Conservation (phyloP, 1,284 basidiomycete species). For the Malassezia globosa region DNA sequence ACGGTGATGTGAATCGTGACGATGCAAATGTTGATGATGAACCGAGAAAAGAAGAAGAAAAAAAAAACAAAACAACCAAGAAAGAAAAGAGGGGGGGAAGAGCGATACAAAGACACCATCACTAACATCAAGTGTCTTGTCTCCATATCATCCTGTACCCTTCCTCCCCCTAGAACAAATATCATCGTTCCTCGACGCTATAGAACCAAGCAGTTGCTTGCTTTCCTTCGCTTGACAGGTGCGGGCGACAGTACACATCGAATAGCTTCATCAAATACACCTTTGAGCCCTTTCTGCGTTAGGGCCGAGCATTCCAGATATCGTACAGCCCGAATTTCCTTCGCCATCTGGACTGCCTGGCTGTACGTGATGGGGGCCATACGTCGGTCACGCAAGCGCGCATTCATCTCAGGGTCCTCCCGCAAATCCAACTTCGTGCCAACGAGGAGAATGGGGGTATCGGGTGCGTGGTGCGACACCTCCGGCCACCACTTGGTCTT, state of each 20-base stretch:
- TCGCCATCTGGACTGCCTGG: constrained; percentile 79
- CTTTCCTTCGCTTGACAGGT: constrained; percentile 40
- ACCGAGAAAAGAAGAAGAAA: no score
- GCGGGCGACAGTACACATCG: constrained; percentile 40
- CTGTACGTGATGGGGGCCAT: constrained; percentile 86
- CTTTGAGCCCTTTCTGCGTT: constrained; percentile 68
- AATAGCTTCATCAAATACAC: constrained; percentile 46
- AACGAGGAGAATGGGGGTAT: constrained; percentile 82
- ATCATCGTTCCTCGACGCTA: no score
- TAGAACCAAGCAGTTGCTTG: constrained; percentile 43
- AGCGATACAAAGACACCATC: no score
- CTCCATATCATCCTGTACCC: no score
- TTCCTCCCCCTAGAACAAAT: no score
- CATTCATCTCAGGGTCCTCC: constrained; percentile 80
- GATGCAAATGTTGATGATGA: no score
- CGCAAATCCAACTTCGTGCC: constrained; percentile 96
- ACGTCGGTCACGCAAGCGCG: constrained; percentile 82
- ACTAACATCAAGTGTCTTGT: no score
- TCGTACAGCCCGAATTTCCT: constrained; percentile 78
- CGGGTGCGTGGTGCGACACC: constrained; percentile 71
- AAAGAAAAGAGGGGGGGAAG: no score
- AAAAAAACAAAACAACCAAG: no score
- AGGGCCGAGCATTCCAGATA: constrained; percentile 95
- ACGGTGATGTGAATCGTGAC: no score
- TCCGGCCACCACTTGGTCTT: constrained; percentile 64